Percentiles rank a stretch among this genome's conserved stretches.
These are phyloP conservation scores for Xylaria palmicola DNA, from an alignment of 495 filamentous ascomycete genomes.

Conservation along the genomic window DNA sequence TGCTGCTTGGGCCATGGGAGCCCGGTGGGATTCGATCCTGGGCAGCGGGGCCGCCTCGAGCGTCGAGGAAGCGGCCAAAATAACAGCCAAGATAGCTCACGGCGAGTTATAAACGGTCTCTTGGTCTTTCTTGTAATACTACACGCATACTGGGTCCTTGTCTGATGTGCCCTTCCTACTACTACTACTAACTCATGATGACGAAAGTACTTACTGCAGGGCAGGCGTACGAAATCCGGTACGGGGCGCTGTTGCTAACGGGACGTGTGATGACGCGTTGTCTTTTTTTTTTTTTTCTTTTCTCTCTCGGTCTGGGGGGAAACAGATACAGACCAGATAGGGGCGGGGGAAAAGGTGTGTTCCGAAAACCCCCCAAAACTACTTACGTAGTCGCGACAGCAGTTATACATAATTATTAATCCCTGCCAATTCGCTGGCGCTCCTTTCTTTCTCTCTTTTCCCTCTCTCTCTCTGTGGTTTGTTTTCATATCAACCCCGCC, in stretches of 20 bases:
- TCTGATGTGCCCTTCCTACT: background rate
- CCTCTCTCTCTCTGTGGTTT: background rate
- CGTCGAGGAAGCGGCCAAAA: slow-evolving; percentile 26
- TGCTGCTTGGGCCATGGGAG: slow-evolving; percentile 65
- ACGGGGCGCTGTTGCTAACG: slow-evolving; percentile 3
- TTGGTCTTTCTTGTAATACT: background rate
- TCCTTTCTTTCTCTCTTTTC: background rate
- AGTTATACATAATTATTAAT: slow-evolving; percentile 17
- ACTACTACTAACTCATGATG: slow-evolving; percentile 10
- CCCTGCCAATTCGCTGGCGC: background rate
- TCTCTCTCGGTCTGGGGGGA: background rate
- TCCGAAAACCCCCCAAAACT: background rate
- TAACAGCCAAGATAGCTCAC: slow-evolving; percentile 28
- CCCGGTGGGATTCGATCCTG: slow-evolving; percentile 53
- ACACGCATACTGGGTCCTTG: slow-evolving; percentile 3
- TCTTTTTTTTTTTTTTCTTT: too few species aligned
- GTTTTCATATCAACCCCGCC: background rate
- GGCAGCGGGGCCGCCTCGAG: slow-evolving; percentile 28
- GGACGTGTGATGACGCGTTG: background rate
- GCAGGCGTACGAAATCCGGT: slow-evolving; percentile 9
- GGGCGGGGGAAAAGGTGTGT: slow-evolving; percentile 5
- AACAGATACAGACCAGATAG: slow-evolving; percentile 1
- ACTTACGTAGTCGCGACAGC: background rate
- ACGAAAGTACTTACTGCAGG: slow-evolving; percentile 6
- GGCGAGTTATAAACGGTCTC: slow-evolving; percentile 41